These are phyloP conservation scores for Phaeoacremonium minimum DNA, from an alignment of 2,329 filamentous ascomycete genomes.

Conservation along the genomic window DNA sequence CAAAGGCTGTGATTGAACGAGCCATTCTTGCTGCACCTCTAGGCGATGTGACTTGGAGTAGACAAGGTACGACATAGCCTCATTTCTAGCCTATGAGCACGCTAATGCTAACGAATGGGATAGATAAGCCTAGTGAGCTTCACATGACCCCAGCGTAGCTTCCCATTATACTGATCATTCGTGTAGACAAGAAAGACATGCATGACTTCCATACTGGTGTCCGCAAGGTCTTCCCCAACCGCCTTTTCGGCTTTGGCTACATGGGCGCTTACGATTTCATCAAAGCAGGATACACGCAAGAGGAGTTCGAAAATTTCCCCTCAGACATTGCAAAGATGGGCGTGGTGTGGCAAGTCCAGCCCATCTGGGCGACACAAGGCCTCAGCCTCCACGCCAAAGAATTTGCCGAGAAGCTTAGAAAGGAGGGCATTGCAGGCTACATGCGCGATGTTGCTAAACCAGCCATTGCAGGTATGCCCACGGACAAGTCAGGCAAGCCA, in stretches of 20 bases:
- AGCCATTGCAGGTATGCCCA: slow-evolving; percentile 18
- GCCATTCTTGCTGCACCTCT: slow-evolving; percentile 7
- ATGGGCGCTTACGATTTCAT: slow-evolving; percentile 28
- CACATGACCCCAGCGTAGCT: neutral
- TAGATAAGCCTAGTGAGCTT: slow-evolving; percentile 5
- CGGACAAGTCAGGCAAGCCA: slow-evolving; percentile 28
- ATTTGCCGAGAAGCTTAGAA: slow-evolving; percentile 24
- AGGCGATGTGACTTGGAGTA: slow-evolving; percentile 8
- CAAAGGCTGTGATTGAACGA: slow-evolving; percentile 10
- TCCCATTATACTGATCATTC: neutral
- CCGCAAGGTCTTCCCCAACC: slow-evolving; percentile 25
- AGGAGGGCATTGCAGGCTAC: slow-evolving; percentile 31
- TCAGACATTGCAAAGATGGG: slow-evolving; percentile 28
- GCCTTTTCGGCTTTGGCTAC: slow-evolving; percentile 32
- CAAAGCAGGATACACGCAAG: slow-evolving; percentile 25
- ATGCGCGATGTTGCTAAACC: slow-evolving; percentile 17
- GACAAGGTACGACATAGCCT: too few species aligned
- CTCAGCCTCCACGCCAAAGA: slow-evolving; percentile 25
- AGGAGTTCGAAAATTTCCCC: slow-evolving; percentile 23
- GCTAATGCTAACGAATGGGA: too few species aligned
- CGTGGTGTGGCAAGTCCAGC: slow-evolving; percentile 35
- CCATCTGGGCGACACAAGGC: slow-evolving; percentile 29
- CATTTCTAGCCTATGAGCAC: too few species aligned
- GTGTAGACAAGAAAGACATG: slow-evolving; percentile 27
- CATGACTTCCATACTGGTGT: slow-evolving; percentile 28